Evolutionary conservation across 495 filamentous ascomycete species (phyloP).

Genomic region (Penicillium coffeae): DNA sequence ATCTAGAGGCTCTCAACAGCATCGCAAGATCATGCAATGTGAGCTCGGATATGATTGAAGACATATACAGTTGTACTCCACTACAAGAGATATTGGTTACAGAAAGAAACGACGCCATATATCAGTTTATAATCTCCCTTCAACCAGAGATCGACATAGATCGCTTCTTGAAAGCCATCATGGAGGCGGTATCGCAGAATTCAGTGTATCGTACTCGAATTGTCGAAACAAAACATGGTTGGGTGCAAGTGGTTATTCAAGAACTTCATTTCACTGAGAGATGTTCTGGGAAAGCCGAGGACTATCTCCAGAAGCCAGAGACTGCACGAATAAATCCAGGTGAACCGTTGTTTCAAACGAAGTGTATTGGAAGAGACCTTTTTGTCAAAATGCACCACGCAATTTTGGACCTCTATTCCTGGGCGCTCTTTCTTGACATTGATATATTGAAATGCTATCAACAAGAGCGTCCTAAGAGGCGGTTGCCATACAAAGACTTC

Average conservation of each 20-base stretch:
- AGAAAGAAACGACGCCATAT: neutral
- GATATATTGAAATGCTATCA: neutral
- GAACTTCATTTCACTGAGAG: neutral
- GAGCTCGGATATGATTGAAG: neutral
- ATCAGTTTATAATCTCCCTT: neutral
- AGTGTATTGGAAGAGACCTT: neutral
- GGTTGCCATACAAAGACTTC: neutral
- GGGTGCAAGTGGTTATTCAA: neutral
- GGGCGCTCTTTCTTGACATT: neutral
- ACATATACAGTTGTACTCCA: neutral
- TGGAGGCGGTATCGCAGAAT: neutral
- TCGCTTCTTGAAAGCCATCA: neutral
- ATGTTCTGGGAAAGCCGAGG: neutral
- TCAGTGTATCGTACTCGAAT: neutral
- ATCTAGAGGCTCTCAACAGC: neutral
- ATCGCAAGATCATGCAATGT: neutral
- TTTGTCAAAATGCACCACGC: neutral
- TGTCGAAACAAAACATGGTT: neutral
- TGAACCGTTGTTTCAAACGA: neutral
- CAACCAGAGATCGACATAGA: neutral
- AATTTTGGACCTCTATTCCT: neutral
- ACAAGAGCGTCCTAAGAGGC: neutral
- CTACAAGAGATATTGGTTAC: neutral
- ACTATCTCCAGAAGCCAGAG: neutral
- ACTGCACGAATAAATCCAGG: neutral